phyloP scores from a whole-genome alignment of 805 yeast genomes.

The Teunomyces kruisii region DNA sequence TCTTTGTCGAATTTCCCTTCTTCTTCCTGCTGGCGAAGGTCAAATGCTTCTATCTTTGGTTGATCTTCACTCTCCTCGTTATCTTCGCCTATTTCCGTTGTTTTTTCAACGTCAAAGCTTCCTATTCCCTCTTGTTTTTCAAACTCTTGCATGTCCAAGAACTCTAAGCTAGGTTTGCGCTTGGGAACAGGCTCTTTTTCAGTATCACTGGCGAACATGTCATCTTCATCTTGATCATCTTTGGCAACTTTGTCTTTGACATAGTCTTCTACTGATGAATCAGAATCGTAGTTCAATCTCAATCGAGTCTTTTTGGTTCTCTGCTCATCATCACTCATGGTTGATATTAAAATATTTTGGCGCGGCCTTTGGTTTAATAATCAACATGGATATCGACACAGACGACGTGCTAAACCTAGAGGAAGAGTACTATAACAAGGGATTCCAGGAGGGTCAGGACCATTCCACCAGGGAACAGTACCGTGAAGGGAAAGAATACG shows the following conservation, averaged over 20 bases:
- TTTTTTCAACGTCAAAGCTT: slow-evolving; percentile 23
- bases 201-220: slow-evolving; percentile 42
- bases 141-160: slow-evolving; percentile 37
- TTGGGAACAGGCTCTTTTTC: slow-evolving; percentile 8
- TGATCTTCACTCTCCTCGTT: slow-evolving; percentile 16
- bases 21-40: slow-evolving; percentile 53
- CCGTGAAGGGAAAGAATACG: slow-evolving; percentile 80
- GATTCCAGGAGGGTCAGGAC: slow-evolving; percentile 67
- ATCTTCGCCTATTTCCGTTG: slow-evolving; percentile 10
- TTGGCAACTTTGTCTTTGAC: slow-evolving; percentile 9
- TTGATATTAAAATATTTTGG: background rate
- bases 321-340: background rate
- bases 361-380: slow-evolving; percentile 17
- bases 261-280: slow-evolving; percentile 20
- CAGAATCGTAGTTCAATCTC: slow-evolving; percentile 20
- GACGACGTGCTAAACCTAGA: slow-evolving; percentile 60
- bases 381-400: slow-evolving; percentile 29
- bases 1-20: slow-evolving; percentile 61
- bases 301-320: background rate
- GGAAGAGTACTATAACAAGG: slow-evolving; percentile 60
- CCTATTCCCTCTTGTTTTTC: slow-evolving; percentile 21
- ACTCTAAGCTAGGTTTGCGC: slow-evolving; percentile 15
- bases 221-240: slow-evolving; percentile 28
- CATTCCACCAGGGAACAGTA: slow-evolving; percentile 61
- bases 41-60: slow-evolving; percentile 62